phyloP scores from a whole-genome alignment of 371 early-diverging fungal genomes.

The Apophysomyces variabilis region DNA sequence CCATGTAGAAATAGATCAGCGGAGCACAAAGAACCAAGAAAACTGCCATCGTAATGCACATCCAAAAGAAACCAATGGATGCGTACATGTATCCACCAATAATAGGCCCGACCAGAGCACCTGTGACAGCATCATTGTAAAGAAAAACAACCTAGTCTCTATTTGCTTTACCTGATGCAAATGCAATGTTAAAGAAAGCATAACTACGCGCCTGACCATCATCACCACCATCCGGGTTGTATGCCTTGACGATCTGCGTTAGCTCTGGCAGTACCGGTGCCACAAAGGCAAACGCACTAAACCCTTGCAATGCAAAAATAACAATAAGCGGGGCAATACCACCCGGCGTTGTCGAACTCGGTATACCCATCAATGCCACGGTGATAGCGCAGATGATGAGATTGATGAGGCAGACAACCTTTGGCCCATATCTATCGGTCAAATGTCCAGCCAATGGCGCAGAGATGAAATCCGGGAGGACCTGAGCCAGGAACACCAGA shows the following conservation, averaged over 20 bases:
- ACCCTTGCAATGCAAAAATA: slow-evolving; percentile 47
- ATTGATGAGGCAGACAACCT: slow-evolving; percentile 34
- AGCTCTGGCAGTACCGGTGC: slow-evolving; percentile 55
- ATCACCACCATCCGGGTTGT: slow-evolving; percentile 37
- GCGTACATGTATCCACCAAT: slow-evolving; percentile 47
- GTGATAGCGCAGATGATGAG: slow-evolving; percentile 28
- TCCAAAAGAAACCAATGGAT: slow-evolving; percentile 46
- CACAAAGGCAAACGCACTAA: slow-evolving; percentile 41
- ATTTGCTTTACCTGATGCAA: slow-evolving; percentile 42
- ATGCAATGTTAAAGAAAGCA: slow-evolving; percentile 59
- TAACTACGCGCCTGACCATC: slow-evolving; percentile 51
- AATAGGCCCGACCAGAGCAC: slow-evolving; percentile 44
- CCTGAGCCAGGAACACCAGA: slow-evolving; percentile 54
- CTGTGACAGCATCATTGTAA: slow-evolving; percentile 8
- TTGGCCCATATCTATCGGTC: slow-evolving; percentile 51
- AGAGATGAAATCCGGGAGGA: slow-evolving; percentile 45
- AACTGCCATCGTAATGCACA: slow-evolving; percentile 38
- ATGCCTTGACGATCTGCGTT: slow-evolving; percentile 40
- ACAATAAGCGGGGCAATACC: slow-evolving; percentile 44
- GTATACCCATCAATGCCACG: slow-evolving; percentile 43
- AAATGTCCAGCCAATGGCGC: slow-evolving; percentile 52
- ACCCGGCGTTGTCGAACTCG: slow-evolving; percentile 32
- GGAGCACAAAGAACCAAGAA: slow-evolving; percentile 35
- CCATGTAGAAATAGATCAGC: background rate
- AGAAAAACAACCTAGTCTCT: background rate